Percentiles rank a stretch among this genome's conserved stretches.
phyloP scores from a whole-genome alignment of 108 stramenopile genomes.

The Cylindrotheca fusiformis region DNA sequence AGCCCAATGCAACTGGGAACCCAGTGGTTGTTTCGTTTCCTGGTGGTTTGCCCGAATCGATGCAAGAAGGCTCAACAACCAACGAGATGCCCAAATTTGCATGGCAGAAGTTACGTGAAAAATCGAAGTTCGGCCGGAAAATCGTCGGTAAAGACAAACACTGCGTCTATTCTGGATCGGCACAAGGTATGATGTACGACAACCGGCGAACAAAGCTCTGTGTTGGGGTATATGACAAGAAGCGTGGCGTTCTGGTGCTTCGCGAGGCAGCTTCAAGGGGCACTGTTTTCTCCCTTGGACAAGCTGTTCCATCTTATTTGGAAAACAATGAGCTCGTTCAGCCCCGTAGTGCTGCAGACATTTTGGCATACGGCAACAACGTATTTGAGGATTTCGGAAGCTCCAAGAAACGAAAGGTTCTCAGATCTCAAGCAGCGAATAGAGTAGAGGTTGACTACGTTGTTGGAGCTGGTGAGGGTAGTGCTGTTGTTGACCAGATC shows the following conservation, averaged over 20 bases:
- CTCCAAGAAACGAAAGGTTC: conserved; percentile 78
- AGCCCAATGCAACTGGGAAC: conserved; percentile 30
- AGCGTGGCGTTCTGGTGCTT: conserved; percentile 41
- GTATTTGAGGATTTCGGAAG: conserved; percentile 80
- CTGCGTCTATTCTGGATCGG: conserved; percentile 31
- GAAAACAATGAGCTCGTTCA: conserved; percentile 17
- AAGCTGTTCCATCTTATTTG: conserved; percentile 57
- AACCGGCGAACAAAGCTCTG: conserved; percentile 65
- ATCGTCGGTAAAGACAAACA: conserved; percentile 29
- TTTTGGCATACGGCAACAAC: conserved; percentile 31
- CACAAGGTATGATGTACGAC: conserved; percentile 53
- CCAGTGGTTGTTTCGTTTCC: conserved; percentile 83
- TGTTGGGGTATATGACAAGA: conserved; percentile 66
- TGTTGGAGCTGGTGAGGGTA: conserved; percentile 60
- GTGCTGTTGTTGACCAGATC: conserved; percentile 45
- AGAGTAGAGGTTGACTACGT: conserved; percentile 74
- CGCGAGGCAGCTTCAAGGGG: conserved; percentile 56
- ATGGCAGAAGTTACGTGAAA: conserved; percentile 15
- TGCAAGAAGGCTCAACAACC: conserved; percentile 1
- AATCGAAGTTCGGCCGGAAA: conserved; percentile 16
- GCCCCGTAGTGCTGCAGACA: conserved; percentile 2
- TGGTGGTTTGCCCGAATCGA: conserved; percentile 52
- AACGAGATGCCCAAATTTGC: conserved; percentile 7
- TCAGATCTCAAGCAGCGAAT: conserved; percentile 75
- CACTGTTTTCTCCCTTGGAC: conserved; percentile 67